phyloP scores from a whole-genome alignment of 1,284 basidiomycete genomes.

The Irpex sp. region DNA sequence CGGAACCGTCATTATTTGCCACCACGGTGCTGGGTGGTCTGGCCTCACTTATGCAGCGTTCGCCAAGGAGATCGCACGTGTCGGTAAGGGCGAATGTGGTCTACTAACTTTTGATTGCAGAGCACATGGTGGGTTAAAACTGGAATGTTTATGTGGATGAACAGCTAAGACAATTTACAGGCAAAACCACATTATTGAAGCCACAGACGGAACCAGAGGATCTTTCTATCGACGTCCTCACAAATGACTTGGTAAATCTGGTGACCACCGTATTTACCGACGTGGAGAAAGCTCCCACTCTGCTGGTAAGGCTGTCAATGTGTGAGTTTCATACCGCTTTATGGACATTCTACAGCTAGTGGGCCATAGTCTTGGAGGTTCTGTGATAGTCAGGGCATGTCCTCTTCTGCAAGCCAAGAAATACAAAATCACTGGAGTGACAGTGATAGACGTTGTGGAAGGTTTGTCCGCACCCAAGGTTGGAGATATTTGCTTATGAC shows the following conservation, averaged over 20 bases:
- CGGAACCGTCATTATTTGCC: slow-evolving; percentile 78
- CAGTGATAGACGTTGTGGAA: slow-evolving; percentile 95
- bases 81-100: slow-evolving; percentile 74
- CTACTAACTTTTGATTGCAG: slow-evolving; percentile 84
- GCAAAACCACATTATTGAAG: slow-evolving; percentile 22
- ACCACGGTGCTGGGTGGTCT: slow-evolving; percentile 93
- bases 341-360: too few species aligned
- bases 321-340: too few species aligned
- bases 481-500: background rate
- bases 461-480: slow-evolving; percentile 40
- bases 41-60: slow-evolving; percentile 88
- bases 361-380: slow-evolving; percentile 91
- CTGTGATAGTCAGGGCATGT: slow-evolving; percentile 75
- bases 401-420: slow-evolving; percentile 62
- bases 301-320: slow-evolving; percentile 71
- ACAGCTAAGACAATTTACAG: slow-evolving; percentile 9
- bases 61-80: slow-evolving; percentile 69
- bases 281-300: slow-evolving; percentile 55
- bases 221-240: slow-evolving; percentile 69
- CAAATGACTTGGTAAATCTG: slow-evolving; percentile 69
- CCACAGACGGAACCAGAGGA: slow-evolving; percentile 52
- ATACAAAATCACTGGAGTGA: slow-evolving; percentile 78
- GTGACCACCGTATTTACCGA: slow-evolving; percentile 70
- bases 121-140: slow-evolving; percentile 71
- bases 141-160: background rate